Evolutionary conservation across 352 stramenopile species (phyloP).

Genomic region (Aphanomyces cochlioides): DNA sequence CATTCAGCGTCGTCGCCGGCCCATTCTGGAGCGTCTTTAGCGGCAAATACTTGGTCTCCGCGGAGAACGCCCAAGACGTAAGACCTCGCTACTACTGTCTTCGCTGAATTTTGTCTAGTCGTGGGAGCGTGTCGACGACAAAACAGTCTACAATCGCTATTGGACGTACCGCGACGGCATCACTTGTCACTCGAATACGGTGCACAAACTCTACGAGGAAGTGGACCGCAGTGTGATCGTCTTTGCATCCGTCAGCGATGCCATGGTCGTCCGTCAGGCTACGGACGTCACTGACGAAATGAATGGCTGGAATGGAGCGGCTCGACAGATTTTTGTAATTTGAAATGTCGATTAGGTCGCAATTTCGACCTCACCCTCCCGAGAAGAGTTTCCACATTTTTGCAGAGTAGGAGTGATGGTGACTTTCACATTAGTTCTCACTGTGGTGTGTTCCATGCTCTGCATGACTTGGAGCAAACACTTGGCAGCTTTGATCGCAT

Average conservation of each 20-base stretch:
- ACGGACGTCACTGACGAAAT: neutral
- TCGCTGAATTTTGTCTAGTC: neutral
- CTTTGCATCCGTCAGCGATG: conserved; percentile 7
- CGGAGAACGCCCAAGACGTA: too few species aligned
- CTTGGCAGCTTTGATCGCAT: too few species aligned
- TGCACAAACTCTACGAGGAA: neutral
- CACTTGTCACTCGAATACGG: neutral
- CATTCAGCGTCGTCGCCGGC: neutral
- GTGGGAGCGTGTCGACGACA: neutral
- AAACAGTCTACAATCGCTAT: conserved; percentile 2
- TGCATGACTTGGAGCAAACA: too few species aligned
- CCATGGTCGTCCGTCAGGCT: neutral
- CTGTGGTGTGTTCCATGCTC: too few species aligned
- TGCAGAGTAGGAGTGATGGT: too few species aligned
- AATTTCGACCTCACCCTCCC: too few species aligned
- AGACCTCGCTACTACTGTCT: too few species aligned
- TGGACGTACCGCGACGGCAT: neutral
- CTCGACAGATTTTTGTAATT: too few species aligned
- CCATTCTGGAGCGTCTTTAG: conserved; percentile 4
- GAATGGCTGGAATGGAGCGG: conserved; percentile 1
- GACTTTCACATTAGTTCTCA: too few species aligned
- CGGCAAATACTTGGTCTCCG: neutral
- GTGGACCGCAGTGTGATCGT: neutral
- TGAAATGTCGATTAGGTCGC: too few species aligned
- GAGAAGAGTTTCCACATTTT: too few species aligned